Evolutionary conservation across 306 rosid species (phyloP), one percentile per base, ranked within the genome.

Genomic region (Cucumis melo): DNA sequence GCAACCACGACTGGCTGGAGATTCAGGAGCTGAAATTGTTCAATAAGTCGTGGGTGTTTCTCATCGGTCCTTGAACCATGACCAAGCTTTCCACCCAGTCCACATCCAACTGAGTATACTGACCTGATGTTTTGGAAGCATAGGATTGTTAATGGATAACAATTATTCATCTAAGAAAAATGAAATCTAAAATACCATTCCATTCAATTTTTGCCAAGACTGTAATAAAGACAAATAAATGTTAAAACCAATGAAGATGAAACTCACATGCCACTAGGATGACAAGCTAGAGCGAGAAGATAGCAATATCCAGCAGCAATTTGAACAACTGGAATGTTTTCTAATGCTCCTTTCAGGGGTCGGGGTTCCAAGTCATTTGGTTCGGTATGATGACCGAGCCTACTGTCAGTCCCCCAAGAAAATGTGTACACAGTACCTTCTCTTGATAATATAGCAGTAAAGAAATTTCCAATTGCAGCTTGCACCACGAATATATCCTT

Each of bases 271-370:
- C 97, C 97, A n/a, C 78, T 87, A 8, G 96, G 91, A 78, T 91
- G 90, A 86, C 92, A 94, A 80, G 93, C 93, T 76, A 94, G 86
- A 84, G 96, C 96, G 82, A 94, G 98, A 80, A 94, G 91, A 84
- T 88, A 94, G 88, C 97, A 94, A 84, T 91, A 91, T 75, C 98
- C 98, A 41, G 98, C 98, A 34, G 97, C 96, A 81, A 94, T 91
- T 84, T 94, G 98, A 32, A 94, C 98, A 41, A 94, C 96, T 14
- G 98, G 96, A 48, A 81, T 87, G 83, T 89, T 80, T 81, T 94
- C 97, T 6, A 94, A 89, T 14, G 92, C 93, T 55, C 98, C 98
- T 85, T 87, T 79, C 74, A 94, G 78, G 73, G 93, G 90, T 63
- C 75, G 91, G 16, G 98, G 97, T 78, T 85, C 91, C 77, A 85